A percentile compares a stretch with the other conserved stretches of the same genome.
phyloP scores from a whole-genome alignment of 2,329 filamentous ascomycete genomes.

The Canariomyces notabilis region DNA sequence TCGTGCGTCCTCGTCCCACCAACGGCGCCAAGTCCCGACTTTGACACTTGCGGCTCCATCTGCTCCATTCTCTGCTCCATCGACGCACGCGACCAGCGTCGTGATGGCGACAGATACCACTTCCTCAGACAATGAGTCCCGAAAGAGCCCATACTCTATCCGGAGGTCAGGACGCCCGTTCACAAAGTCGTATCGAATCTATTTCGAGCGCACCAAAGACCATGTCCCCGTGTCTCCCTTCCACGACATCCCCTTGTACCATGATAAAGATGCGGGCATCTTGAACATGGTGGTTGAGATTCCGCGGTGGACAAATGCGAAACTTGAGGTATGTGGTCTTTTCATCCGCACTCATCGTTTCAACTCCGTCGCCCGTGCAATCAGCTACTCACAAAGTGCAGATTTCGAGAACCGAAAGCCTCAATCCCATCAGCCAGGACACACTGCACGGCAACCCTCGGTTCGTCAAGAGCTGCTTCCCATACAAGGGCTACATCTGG shows the following conservation, averaged over 20 bases:
- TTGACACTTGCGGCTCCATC: too few species aligned
- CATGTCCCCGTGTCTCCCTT: slow-evolving; percentile 87
- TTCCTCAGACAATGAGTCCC: neutral
- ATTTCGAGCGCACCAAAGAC: slow-evolving; percentile 78
- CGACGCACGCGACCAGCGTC: neutral
- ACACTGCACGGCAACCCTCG: slow-evolving; percentile 98
- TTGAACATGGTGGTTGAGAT: slow-evolving; percentile 99
- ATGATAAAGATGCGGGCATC: slow-evolving; percentile 88
- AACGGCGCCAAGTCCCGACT: too few species aligned
- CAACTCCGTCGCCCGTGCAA: neutral
- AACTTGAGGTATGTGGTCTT: slow-evolving; percentile 72
- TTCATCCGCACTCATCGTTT: neutral
- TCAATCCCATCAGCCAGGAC: slow-evolving; percentile 99
- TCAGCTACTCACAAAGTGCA: slow-evolving; percentile 32
- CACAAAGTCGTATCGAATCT: slow-evolving; percentile 93
- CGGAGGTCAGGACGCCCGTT: slow-evolving; percentile 84
- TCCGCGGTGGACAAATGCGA: slow-evolving; percentile 97
- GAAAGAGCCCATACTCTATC: slow-evolving; percentile 52
- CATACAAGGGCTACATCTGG: slow-evolving; percentile 99
- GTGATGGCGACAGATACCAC: neutral
- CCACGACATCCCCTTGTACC: slow-evolving; percentile 96
- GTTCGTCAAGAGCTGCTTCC: slow-evolving; percentile 99
- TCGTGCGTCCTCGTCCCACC: too few species aligned
- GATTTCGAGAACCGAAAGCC: slow-evolving; percentile 95
- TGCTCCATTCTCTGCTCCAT: too few species aligned